Evolutionary conservation across 805 yeast genomes (phyloP).

Genomic region (Hanseniaspora pseudoguilliermondii): DNA sequence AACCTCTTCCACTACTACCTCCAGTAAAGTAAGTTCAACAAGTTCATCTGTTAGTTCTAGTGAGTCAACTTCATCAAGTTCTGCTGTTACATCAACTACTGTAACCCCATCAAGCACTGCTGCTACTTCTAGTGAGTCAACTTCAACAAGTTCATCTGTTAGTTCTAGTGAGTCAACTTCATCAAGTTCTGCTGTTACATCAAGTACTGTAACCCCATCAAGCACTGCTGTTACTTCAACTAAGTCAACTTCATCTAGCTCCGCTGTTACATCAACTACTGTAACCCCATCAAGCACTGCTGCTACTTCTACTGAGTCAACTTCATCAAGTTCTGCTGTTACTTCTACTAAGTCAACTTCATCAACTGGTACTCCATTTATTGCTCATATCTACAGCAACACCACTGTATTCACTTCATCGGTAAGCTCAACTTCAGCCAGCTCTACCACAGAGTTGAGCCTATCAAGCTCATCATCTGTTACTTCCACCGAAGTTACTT

Average conservation of each 20-base stretch:
- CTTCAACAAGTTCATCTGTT: not conserved
- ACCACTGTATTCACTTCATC: not conserved
- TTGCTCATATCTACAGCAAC: not conserved
- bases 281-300: conserved; percentile 1
- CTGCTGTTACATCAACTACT: not conserved
- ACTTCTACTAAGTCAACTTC: not conserved
- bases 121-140: not conserved
- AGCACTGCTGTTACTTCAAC: no score
- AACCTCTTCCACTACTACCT: not conserved
- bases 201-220: not conserved
- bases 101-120: not conserved
- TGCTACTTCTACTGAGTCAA: not conserved
- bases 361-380: no score
- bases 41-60: not conserved
- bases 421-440: not conserved
- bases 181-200: no score
- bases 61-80: not conserved
- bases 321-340: not conserved
- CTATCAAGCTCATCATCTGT: not conserved
- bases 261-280: not conserved
- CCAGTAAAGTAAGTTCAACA: not conserved
- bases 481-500: not conserved
- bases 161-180: not conserved
- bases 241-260: not conserved
- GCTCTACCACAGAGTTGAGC: not conserved